Conservation (phyloP, 2,329 filamentous ascomycete species). For the Sporothrix protearum region DNA sequence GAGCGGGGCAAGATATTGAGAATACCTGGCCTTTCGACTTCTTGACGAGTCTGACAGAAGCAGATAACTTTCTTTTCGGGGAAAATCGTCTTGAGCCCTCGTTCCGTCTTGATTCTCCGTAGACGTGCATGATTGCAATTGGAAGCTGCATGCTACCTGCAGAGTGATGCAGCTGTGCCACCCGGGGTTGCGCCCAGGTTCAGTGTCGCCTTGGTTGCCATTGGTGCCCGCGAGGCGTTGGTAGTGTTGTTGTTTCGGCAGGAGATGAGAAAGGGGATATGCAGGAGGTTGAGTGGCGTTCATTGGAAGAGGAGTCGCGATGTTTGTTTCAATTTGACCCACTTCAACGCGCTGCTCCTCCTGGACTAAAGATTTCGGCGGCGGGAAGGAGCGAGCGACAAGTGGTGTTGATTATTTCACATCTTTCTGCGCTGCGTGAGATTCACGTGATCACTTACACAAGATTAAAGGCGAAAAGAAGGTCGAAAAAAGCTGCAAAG, state of each 20-base stretch:
- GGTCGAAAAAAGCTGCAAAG: neutral
- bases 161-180: neutral
- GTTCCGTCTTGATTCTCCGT: neutral
- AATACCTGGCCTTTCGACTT: neutral
- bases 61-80: neutral
- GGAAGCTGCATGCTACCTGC: neutral
- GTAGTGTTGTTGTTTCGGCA: neutral
- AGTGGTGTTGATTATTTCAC: too few relatives aligned
- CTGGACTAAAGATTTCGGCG: neutral
- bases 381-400: conserved; percentile 1
- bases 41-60: neutral
- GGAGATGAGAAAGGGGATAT: neutral
- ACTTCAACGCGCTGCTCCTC: neutral
- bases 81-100: neutral
- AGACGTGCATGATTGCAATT: neutral
- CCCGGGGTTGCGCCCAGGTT: neutral
- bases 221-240: neutral
- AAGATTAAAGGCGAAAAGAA: neutral
- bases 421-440: neutral
- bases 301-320: neutral
- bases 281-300: neutral
- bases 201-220: neutral
- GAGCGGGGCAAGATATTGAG: neutral
- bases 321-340: neutral
- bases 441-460: conserved; percentile 13